Conservation (phyloP, 1,284 basidiomycete species). For the Wallemia hederae region DNA sequence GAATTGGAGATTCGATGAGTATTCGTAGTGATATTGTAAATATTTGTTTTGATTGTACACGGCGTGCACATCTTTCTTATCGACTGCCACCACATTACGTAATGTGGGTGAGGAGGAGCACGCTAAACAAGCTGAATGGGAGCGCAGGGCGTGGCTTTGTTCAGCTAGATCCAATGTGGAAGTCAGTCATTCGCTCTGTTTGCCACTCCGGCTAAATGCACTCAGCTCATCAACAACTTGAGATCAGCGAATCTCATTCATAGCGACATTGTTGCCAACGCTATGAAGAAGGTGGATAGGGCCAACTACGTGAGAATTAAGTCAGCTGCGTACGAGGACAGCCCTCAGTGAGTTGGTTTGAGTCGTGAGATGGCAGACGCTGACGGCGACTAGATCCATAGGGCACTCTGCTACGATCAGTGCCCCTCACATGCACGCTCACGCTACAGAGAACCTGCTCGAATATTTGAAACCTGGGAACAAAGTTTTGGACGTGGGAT, state of each 20-base stretch:
- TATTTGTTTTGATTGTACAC: background rate
- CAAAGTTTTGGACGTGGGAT: conserved; percentile 49
- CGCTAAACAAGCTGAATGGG: background rate
- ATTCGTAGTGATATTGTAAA: background rate
- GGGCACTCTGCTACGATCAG: conserved; percentile 59
- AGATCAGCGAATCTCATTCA: background rate
- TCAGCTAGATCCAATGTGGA: background rate
- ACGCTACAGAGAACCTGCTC: conserved; percentile 41
- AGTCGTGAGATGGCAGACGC: background rate
- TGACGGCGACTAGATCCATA: conserved; percentile 25
- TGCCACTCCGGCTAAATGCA: background rate
- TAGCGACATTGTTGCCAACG: conserved; percentile 18
- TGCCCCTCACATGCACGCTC: conserved; percentile 77
- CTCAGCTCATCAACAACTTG: background rate
- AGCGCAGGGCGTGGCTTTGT: background rate
- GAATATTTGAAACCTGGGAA: conserved; percentile 36
- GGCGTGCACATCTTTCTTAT: no score
- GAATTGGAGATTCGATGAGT: background rate
- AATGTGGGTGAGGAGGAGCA: background rate
- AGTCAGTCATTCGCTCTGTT: background rate
- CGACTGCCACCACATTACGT: background rate
- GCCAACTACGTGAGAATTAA: conserved; percentile 33
- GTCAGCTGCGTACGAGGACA: conserved; percentile 38
- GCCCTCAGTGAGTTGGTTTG: conserved; percentile 30
- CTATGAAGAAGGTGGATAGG: conserved; percentile 41